Evolutionary conservation across 441 rosid species (phyloP), one percentile per base, ranked within the genome.

Genomic region (Gossypium davidsonii): DNA sequence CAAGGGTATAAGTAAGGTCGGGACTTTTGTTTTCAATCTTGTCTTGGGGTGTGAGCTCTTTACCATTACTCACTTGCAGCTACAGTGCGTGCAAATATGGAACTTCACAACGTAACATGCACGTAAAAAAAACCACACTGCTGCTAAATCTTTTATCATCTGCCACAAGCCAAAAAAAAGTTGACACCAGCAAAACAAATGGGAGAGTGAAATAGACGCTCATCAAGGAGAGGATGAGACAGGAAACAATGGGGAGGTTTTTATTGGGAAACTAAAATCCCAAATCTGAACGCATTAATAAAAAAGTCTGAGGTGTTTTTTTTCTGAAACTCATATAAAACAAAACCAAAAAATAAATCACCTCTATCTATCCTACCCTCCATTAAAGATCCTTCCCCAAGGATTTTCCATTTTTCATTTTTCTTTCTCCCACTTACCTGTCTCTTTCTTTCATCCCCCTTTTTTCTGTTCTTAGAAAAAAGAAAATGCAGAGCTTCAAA

Each of bases 221-320:
- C 69, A 58, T 60, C 7, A 11, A 55, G 1, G 42, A 11, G 69
- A 66, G 70, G 62, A 6, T 12, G 52, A 39, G 31, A 17, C 17
- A 42, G 64, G 34, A 69, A 67, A 31, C 62, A 62, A 83, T 74
- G 84, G 7, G 21, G 58, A 53, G 66, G 73, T 79, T 72, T 23
- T 72, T 78, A 81, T 88, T 66, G 93, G 96, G 91, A 89, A 88
- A 84, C 96, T 87, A 81, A 90, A 89, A 88, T 88, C 90, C 86
- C 83, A 79, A 75, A 86, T 77, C 89, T 84, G 34, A 85, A 71
- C 69, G 85, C 86, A 81, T 83, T 80, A 79, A 81, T 82, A 69
- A 81, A 77, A 65, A 53, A 73, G 57, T 74, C 72, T 67, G 67
- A 20, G 51, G 20, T 17, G 67, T 60, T 51, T 70, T 46, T 74